Percentiles rank a stretch among this genome's conserved stretches.
These are phyloP conservation scores for Colletotrichum costaricense DNA, from an alignment of 2,329 filamentous ascomycete species.

Conservation along the genomic window DNA sequence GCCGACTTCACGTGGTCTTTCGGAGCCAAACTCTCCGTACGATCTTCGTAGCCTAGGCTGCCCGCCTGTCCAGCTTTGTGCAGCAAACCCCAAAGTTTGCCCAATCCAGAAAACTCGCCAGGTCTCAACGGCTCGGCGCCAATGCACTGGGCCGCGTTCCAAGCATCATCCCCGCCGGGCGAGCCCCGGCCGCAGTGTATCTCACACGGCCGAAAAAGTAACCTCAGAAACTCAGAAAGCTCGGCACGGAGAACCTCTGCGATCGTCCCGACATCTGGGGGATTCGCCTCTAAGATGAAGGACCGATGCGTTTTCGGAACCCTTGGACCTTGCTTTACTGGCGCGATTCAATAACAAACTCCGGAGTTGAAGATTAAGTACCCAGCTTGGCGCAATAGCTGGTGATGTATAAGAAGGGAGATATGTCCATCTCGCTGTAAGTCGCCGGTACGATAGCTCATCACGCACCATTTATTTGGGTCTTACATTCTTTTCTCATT, in stretches of 20 bases:
- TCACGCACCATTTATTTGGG: neutral
- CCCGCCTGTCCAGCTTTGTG: neutral
- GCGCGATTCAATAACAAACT: neutral
- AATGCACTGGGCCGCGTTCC: conserved; percentile 11
- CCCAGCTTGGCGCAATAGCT: conserved; percentile 4
- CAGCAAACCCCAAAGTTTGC: neutral
- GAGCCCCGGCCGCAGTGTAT: conserved; percentile 18
- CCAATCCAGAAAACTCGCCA: conserved; percentile 4
- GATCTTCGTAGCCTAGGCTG: neutral
- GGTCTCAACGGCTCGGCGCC: conserved; percentile 30
- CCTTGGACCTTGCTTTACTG: conserved; percentile 1
- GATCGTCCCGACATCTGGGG: conserved; percentile 21
- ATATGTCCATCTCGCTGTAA: neutral
- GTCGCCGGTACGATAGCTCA: neutral
- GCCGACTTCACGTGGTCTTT: conserved; percentile 1
- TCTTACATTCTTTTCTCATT: neutral
- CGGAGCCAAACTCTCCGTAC: conserved; percentile 19
- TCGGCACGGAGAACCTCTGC: conserved; percentile 10
- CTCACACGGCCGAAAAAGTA: conserved; percentile 27
- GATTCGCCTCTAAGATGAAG: conserved; percentile 7
- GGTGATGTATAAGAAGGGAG: conserved; percentile 16
- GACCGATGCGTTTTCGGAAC: neutral
- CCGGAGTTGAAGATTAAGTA: conserved; percentile 8
- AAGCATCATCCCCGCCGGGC: conserved; percentile 31
- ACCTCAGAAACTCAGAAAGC: neutral